Evolutionary conservation across 371 early-diverging fungal species (phyloP).

Genomic region (Catenaria anguillulae): DNA sequence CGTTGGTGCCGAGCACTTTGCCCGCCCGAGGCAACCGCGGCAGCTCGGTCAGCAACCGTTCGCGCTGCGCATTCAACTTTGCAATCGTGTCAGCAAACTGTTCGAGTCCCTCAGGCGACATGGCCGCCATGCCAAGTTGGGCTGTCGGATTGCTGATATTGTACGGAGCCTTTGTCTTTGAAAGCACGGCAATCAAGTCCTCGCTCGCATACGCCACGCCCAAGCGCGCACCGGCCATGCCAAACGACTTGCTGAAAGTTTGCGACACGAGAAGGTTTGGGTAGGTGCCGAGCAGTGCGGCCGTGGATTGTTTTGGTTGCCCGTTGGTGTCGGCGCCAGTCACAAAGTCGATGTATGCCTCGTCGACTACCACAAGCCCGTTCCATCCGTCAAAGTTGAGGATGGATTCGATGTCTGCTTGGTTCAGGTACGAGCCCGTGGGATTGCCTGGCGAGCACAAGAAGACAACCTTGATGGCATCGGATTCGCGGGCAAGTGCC

Average conservation of each 20-base stretch:
- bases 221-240: conserved; percentile 86
- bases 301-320: conserved; percentile 36
- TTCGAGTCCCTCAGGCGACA: conserved; percentile 51
- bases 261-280: conserved; percentile 90
- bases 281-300: conserved; percentile 58
- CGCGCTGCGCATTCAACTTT: conserved; percentile 46
- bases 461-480: conserved; percentile 74
- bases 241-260: conserved; percentile 93
- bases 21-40: conserved; percentile 39
- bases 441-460: conserved; percentile 97
- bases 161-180: conserved; percentile 95
- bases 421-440: conserved; percentile 66
- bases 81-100: conserved; percentile 45
- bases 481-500: conserved; percentile 43
- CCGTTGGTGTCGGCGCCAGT: conserved; percentile 24
- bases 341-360: conserved; percentile 95
- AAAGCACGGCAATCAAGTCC: conserved; percentile 67
- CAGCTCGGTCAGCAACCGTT: conserved; percentile 38
- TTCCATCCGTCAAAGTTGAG: conserved; percentile 42
- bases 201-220: conserved; percentile 74
- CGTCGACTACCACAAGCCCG: conserved; percentile 89
- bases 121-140: conserved; percentile 55
- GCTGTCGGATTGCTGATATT: conserved; percentile 83
- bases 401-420: conserved; percentile 52
- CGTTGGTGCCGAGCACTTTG: conserved; percentile 61